phyloP scores from a whole-genome alignment of 139 green algal genomes.

The Auxenochlorella pyrenoidosa region DNA sequence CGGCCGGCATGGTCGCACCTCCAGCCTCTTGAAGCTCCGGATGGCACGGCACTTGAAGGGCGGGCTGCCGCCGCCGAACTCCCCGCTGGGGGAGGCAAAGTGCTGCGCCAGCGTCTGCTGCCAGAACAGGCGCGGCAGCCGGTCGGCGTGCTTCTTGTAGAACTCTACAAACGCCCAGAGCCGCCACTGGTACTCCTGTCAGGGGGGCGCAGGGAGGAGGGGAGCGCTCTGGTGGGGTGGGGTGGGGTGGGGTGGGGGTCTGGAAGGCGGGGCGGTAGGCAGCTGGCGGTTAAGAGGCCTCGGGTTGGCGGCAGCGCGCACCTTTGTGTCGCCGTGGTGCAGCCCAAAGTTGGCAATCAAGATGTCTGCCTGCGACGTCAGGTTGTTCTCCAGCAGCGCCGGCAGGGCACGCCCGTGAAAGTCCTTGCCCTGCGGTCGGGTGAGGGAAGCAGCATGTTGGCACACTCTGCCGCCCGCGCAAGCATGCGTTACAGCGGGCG shows the following conservation, averaged over 20 bases:
- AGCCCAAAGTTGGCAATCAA: constrained; percentile 20
- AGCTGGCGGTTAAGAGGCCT: too few species aligned
- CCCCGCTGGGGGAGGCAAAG: not conserved
- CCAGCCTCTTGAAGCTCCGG: not conserved
- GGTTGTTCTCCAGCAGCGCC: not conserved
- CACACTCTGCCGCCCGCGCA: too few species aligned
- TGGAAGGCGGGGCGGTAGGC: too few species aligned
- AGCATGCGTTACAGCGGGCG: too few species aligned
- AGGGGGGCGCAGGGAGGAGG: too few species aligned
- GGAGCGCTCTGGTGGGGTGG: too few species aligned
- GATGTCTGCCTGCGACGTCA: not conserved
- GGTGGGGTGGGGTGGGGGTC: not conserved
- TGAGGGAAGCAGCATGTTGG: not conserved
- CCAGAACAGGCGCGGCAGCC: constrained; percentile 10
- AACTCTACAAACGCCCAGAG: not conserved
- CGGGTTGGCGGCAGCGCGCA: too few species aligned
- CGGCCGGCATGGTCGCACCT: not conserved
- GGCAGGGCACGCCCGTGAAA: not conserved
- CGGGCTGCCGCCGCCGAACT: not conserved
- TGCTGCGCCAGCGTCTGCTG: constrained; percentile 14
- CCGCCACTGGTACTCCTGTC: not conserved
- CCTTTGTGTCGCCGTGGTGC: not conserved
- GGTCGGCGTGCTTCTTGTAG: not conserved
- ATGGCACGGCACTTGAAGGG: not conserved
- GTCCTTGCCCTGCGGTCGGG: not conserved